These are phyloP conservation scores for Emericellopsis terricola DNA, from an alignment of 495 filamentous ascomycete genomes.

Conservation along the genomic window DNA sequence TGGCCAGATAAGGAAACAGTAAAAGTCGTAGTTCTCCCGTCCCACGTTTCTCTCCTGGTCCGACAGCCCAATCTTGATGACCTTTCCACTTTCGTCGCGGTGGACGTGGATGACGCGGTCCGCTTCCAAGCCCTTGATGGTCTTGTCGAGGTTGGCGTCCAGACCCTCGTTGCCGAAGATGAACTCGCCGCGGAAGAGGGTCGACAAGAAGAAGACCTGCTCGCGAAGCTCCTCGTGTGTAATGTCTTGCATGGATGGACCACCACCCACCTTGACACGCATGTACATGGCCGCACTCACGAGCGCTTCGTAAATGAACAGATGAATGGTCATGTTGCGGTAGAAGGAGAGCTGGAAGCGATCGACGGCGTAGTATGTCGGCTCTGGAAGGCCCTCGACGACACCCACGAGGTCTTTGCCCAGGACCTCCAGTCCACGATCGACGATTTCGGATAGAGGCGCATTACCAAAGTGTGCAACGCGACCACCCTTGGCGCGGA, in stretches of 20 bases:
- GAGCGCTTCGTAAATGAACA: conserved; percentile 84
- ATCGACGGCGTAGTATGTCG: conserved; percentile 85
- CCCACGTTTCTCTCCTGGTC: conserved; percentile 57
- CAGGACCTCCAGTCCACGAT: conserved; percentile 77
- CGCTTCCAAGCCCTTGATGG: conserved; percentile 53
- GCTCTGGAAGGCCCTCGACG: conserved; percentile 62
- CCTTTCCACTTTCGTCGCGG: conserved; percentile 32
- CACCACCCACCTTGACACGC: conserved; percentile 73
- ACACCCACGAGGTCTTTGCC: conserved; percentile 73
- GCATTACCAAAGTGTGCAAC: conserved; percentile 83
- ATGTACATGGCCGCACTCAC: conserved; percentile 83
- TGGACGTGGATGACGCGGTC: conserved; percentile 65
- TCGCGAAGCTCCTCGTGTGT: conserved; percentile 47
- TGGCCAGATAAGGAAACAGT: conserved; percentile 96
- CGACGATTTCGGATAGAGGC: conserved; percentile 63
- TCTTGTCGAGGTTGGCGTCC: conserved; percentile 57
- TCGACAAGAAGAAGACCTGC: conserved; percentile 78
- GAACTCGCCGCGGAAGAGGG: conserved; percentile 89
- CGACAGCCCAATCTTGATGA: conserved; percentile 53
- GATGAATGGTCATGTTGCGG: conserved; percentile 96
- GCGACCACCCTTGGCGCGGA: conserved; percentile 69
- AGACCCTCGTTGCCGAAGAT: conserved; percentile 86
- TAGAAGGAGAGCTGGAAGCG: conserved; percentile 95
- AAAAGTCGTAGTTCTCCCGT: conserved; percentile 91
- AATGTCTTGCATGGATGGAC: conserved; percentile 61